Percentiles rank a stretch among this genome's conserved stretches.
Conservation (phyloP, 768 basidiomycete species). For the Trametes sanguinea region DNA sequence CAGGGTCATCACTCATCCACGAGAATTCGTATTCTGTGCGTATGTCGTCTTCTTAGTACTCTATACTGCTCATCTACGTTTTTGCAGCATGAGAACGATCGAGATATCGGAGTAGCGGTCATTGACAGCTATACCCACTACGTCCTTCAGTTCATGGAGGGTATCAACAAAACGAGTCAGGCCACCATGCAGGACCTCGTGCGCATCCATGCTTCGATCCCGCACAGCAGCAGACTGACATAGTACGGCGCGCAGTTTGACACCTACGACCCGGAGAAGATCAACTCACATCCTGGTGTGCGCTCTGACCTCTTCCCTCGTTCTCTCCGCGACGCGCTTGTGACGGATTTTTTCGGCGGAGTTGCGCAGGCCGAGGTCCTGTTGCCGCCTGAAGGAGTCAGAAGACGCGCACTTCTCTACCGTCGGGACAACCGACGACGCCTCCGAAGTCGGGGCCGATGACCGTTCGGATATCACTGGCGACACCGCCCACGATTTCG, state of each 20-base stretch:
- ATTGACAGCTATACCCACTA: constrained; percentile 96
- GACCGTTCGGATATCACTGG: not conserved
- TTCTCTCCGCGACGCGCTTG: constrained; percentile 56
- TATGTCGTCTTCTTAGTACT: constrained; percentile 1
- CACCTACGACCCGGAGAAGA: constrained; percentile 69
- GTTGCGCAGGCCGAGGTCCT: constrained; percentile 80
- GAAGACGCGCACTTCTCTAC: not conserved
- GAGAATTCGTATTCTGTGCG: constrained; percentile 94
- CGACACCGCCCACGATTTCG: not conserved
- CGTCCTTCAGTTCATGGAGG: constrained; percentile 87
- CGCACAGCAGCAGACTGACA: too few relatives aligned
- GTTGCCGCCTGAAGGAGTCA: constrained; percentile 4
- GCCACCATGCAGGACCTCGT: constrained; percentile 83
- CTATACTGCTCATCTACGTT: not conserved
- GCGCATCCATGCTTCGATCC: constrained; percentile 31
- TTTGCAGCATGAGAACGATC: constrained; percentile 84
- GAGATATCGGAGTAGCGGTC: constrained; percentile 92
- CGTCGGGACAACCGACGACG: not conserved
- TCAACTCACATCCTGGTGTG: constrained; percentile 88
- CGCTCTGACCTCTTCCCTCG: constrained; percentile 79
- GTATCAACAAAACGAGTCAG: constrained; percentile 86
- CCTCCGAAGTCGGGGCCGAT: not conserved
- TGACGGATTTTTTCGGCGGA: constrained; percentile 76
- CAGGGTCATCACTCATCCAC: constrained; percentile 79
- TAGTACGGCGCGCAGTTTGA: constrained; percentile 59